Evolutionary conservation across 345 rosid genomes (phyloP), one percentile per base, ranked within the genome.

Genomic region (Acer campestre): DNA sequence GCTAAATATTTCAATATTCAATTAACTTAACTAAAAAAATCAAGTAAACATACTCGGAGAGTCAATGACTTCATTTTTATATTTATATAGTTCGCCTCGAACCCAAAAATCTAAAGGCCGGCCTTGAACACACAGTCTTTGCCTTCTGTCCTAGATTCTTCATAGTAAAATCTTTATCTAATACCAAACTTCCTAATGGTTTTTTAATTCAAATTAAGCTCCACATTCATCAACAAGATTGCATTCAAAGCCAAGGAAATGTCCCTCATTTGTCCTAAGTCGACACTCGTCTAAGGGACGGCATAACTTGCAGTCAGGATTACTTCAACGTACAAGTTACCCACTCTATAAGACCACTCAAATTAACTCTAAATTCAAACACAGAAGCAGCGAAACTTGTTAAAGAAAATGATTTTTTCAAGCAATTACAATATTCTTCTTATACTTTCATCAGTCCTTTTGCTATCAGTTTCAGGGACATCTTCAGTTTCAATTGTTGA

Each of bases 211-310:
- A 25, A 46, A 27, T n/a, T 11, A 9, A 10, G 46, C 55, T 14
- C 42, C 17, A 14, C 29, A 48, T n/a, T 20, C 48, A 17, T 64
- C 2, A 31, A 48, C 12, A 12, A 29, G 77, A 63, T 48, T 74
- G 77, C 62, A 74, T 74, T 74, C 31, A 7, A 74, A 64, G 77
- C 62, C 6, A 74, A 64, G 77, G 27, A 46, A 56, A 53, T 12
- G 31, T 64, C 58, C 14, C 44, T 64, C 5, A 42, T 64, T 48
- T 49, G 62, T 8, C 20, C n/a, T 20, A 23, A n/a, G n/a, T n/a
- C n/a, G n/a, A n/a, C n/a, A n/a, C n/a, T n/a, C n/a, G n/a, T n/a
- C n/a, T n/a, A n/a, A n/a, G n/a, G n/a, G n/a, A n/a, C n/a, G n/a
- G n/a, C n/a, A n/a, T n/a, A n/a, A n/a, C 29, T 38, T 72, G 67